These are phyloP conservation scores for Ustilago nuda DNA, from an alignment of 1,284 basidiomycete genomes.

Conservation along the genomic window DNA sequence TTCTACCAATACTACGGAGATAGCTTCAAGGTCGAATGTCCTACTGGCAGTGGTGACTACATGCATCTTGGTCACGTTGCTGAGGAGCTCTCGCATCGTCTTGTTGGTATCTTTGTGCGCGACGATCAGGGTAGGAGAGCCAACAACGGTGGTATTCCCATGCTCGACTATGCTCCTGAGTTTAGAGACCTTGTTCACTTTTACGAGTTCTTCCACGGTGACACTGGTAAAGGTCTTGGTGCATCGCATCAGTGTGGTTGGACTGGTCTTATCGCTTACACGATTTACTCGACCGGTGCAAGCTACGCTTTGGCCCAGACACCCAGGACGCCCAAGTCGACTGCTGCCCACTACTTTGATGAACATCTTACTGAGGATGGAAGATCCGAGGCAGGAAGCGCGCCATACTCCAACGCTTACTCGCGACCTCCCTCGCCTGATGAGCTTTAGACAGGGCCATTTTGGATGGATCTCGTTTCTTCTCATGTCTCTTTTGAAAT, in stretches of 20 bases:
- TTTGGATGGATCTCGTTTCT: not conserved
- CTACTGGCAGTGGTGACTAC: conserved; percentile 89
- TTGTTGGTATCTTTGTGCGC: conserved; percentile 94
- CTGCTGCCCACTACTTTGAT: conserved; percentile 88
- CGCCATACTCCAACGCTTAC: conserved; percentile 50
- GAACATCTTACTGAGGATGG: conserved; percentile 64
- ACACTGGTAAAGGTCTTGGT: conserved; percentile 85
- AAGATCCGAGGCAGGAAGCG: conserved; percentile 54
- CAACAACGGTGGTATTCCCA: conserved; percentile 88
- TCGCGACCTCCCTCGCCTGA: conserved; percentile 63
- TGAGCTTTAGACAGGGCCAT: conserved; percentile 42
- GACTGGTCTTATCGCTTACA: conserved; percentile 71
- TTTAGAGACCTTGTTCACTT: conserved; percentile 97
- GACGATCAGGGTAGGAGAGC: conserved; percentile 87
- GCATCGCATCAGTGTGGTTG: conserved; percentile 98
- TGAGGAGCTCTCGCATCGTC: conserved; percentile 95
- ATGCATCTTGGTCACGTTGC: conserved; percentile 94
- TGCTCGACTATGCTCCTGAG: conserved; percentile 90
- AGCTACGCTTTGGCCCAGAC: conserved; percentile 62
- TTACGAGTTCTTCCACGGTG: conserved; percentile 97
- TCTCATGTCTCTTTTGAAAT: not conserved
- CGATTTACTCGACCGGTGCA: conserved; percentile 76
- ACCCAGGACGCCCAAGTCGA: conserved; percentile 80
- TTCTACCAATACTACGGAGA: conserved; percentile 76
- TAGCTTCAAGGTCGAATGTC: conserved; percentile 81